Base-by-base conservation (phyloP, 345 rosid genomes). In the Ceriops zippeliana region DNA sequence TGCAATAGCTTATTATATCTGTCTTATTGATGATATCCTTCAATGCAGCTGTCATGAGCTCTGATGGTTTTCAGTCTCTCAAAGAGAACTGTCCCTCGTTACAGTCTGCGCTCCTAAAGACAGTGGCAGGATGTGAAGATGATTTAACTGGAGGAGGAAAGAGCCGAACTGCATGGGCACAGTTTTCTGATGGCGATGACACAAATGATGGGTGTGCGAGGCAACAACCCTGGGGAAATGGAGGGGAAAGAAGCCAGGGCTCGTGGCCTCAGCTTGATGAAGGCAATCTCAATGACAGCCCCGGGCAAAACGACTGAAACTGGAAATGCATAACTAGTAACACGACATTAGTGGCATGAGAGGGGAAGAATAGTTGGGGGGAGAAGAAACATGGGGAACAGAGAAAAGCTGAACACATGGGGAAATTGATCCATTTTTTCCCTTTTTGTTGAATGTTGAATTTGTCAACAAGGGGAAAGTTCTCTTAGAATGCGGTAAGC, bases 61-160 rank as follows among this genome's bases (percentile, higher is more conserved):
- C 96, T 5, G 91, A 87, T 60, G 91, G 91, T 73, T 89, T 87
- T 63, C 90, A 84, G 54, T 81, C 84, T 79, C 84, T 89, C 52
- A 85, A 78, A 65, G 91, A 87, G 75, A 82, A 84, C 60, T 89
- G 90, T 63, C 87, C 90, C 0, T 54, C 75, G 5, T 83, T 89
- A 76, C 96, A 85, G 68, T 85, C 96, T 1, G 96, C 87, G 77
- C 83, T 89, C 31, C 80, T 89, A 34, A 87, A 83, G 77, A 87
- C 86, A 9, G 85, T 89, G 35, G 96, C 91, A 28, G 91, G 96
- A 69, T 87, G 90, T 5, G 91, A 83, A 66, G 89, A 84, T 46
- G 91, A 85, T 54, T 63, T 78, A 71, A 84, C 88, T 17, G 86
- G 84, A 46, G 86, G 85, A 54, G 83, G 82, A 54, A 89, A 86